Percentiles rank a stretch among this genome's conserved stretches.
Conservation (phyloP, 164 flowering plant genomes). For the Chimonanthus praecox region DNA sequence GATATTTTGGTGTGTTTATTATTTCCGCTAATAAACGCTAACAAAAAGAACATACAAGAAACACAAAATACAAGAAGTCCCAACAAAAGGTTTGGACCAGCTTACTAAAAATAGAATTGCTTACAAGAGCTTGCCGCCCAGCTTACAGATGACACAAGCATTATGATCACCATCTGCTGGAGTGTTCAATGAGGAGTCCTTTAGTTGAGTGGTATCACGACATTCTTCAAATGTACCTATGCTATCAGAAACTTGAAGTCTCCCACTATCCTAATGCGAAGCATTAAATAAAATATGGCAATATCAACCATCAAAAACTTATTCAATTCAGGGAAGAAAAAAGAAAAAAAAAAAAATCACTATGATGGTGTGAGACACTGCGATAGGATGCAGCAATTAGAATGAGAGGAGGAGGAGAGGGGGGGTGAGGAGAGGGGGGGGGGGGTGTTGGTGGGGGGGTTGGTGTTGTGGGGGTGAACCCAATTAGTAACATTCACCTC, state of each 20-base stretch:
- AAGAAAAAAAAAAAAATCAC: not conserved
- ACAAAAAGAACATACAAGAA: too few relatives aligned
- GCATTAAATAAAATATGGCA: constrained; percentile 1
- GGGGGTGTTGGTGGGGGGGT: too few relatives aligned
- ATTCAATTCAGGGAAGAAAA: not conserved
- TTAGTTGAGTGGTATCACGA: constrained; percentile 4
- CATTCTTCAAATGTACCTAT: constrained; percentile 14
- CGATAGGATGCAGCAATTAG: not conserved
- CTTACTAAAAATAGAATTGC: constrained; percentile 18
- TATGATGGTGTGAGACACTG: not conserved
- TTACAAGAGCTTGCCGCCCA: constrained; percentile 56
- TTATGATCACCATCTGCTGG: constrained; percentile 16
- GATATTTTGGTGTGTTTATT: too few relatives aligned
- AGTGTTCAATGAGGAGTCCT: constrained; percentile 7
- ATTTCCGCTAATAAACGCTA: too few relatives aligned
- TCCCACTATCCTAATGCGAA: constrained; percentile 44
- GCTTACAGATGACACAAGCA: constrained; percentile 42
- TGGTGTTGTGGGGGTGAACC: too few relatives aligned
- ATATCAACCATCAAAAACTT: not conserved
- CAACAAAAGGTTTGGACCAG: not conserved
- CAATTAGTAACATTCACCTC: not conserved
- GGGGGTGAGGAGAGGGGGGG: too few relatives aligned
- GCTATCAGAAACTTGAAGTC: constrained; percentile 15
- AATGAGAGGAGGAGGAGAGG: not conserved
- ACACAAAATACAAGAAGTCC: not conserved